Base-by-base conservation (phyloP, 495 filamentous ascomycete species). In the Lasiosphaeris hirsuta region DNA sequence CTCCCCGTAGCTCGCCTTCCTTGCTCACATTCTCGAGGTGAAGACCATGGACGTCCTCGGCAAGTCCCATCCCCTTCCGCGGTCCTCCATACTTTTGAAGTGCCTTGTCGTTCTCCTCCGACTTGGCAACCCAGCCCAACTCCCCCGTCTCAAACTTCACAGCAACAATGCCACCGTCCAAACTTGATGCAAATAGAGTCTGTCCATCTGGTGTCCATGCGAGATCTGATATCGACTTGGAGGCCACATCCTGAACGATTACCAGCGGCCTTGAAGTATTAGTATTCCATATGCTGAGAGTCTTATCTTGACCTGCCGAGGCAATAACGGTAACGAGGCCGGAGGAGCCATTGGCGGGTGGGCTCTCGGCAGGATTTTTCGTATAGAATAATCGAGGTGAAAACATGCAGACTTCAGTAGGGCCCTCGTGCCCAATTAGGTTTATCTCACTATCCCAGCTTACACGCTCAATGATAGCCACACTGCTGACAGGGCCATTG, bases 371-470 rank as follows among this genome's bases (percentile, higher is more conserved):
- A 10, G 89, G 88, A 36, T 89, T 81, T 34, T 80, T 81, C n/a
- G 86, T 86, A 71, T 79, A 70, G 42, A 97, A 97, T 38, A 97
- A 73, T 54, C 95, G 80, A 7, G 94, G 95, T 10, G 92, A 96
- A 68, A 99, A 99, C 58, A 94, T 88, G 75, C 93, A 97, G 10
- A 97, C 94, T 75, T 97, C 94, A 3, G 94, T 92, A 1, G 94
- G 94, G 7, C 88, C 92, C 80, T 99, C 94, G 64, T 97, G 95
- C 3, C 94, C 94, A 51, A 99, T 95, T 34, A 99, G 75, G 70
- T 96, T 96, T 74, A 97, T 97, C 68, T 97, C 91, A 54, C 90
- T 90, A 66, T 96, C 92, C 94, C 94, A 99, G 9, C 80, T 83
- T 18, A 90, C 86, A 59, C 94, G 88, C 58, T 96, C 90, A 51